phyloP scores from a whole-genome alignment of 345 rosid genomes.

The Populus euphratica region DNA sequence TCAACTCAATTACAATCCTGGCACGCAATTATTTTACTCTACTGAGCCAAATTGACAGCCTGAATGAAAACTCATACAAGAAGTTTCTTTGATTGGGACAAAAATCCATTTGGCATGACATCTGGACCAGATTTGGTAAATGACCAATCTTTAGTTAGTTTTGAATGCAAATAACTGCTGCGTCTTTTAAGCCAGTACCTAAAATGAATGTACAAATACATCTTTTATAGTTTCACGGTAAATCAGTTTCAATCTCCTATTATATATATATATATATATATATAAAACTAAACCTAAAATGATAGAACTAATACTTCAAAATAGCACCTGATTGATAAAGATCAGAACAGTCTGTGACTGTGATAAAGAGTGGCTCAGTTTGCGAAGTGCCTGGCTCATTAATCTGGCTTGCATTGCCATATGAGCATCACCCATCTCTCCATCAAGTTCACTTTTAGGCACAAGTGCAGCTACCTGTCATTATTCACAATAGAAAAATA shows the following conservation, averaged over 20 bases:
- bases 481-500: constrained; percentile 4
- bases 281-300: neutral
- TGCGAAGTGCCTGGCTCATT: constrained; percentile 99
- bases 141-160: neutral
- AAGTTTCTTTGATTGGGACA: neutral
- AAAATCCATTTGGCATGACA: neutral
- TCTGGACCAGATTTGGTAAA: neutral
- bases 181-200: neutral
- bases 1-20: neutral
- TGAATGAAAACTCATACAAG: neutral
- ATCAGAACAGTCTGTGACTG: constrained; percentile 72
- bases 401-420: constrained; percentile 99
- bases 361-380: constrained; percentile 87
- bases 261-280: neutral
- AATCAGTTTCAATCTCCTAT: neutral
- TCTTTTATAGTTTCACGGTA: neutral
- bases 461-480: constrained; percentile 97
- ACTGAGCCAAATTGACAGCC: neutral
- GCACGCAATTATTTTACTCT: neutral
- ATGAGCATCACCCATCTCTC: constrained; percentile 99
- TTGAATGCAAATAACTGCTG: neutral
- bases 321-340: constrained; percentile 74
- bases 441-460: constrained; percentile 96
- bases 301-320: neutral
- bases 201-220: neutral